phyloP scores from a whole-genome alignment of 2,329 filamentous ascomycete species.

The Calonectria montana region DNA sequence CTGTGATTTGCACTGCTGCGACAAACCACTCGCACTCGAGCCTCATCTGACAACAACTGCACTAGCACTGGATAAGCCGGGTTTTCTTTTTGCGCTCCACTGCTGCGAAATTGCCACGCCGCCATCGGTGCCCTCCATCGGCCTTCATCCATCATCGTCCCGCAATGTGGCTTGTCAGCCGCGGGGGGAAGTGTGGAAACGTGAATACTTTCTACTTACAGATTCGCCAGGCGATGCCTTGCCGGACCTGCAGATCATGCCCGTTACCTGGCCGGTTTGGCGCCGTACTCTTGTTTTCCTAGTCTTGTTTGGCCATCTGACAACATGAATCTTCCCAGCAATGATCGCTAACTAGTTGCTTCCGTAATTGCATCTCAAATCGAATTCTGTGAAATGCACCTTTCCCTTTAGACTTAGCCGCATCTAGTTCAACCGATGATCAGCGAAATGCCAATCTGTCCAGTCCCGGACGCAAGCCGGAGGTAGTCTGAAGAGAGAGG shows the following conservation, averaged over 20 bases:
- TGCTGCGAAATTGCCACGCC: conserved; percentile 9
- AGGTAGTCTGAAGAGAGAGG: conserved; percentile 9
- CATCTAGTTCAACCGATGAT: conserved; percentile 37
- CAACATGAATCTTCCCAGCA: conserved; percentile 6
- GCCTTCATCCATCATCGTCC: conserved; percentile 11
- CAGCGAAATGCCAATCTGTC: conserved; percentile 38
- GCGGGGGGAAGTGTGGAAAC: conserved; percentile 10
- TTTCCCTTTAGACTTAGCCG: conserved; percentile 40
- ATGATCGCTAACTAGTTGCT: conserved; percentile 26
- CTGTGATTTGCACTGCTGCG: conserved; percentile 18
- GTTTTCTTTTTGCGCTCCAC: not conserved
- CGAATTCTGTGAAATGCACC: conserved; percentile 34
- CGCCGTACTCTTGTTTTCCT: not conserved
- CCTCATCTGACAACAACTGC: not conserved
- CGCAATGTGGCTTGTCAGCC: conserved; percentile 23
- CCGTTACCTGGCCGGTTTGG: conserved; percentile 14
- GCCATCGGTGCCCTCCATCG: not conserved
- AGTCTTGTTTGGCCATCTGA: conserved; percentile 8
- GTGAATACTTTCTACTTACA: not conserved
- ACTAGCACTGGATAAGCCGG: not conserved
- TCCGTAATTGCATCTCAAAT: conserved; percentile 34
- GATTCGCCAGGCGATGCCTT: conserved; percentile 4
- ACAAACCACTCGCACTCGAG: not conserved
- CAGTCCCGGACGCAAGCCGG: conserved; percentile 26
- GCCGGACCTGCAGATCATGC: conserved; percentile 26